Conservation (phyloP, 495 filamentous ascomycete genomes). For the Cercophora newfieldiana region DNA sequence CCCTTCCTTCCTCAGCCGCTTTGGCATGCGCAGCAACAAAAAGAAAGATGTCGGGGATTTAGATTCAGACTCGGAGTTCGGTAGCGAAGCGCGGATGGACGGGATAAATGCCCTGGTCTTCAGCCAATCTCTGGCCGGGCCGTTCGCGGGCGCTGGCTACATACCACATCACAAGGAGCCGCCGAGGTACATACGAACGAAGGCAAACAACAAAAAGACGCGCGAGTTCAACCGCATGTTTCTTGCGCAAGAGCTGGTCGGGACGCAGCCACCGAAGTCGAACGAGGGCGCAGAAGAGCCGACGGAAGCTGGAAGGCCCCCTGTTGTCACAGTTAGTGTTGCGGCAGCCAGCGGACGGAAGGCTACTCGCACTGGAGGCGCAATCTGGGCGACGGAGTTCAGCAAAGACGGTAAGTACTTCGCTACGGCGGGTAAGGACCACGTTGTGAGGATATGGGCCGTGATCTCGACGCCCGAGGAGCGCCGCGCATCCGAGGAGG, state of each 20-base stretch:
- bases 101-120: constrained; percentile 82
- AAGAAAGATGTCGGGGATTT: constrained; percentile 58
- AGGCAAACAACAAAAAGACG: constrained; percentile 76
- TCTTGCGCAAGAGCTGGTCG: constrained; percentile 81
- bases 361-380: constrained; percentile 46
- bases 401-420: constrained; percentile 92
- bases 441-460: constrained; percentile 83
- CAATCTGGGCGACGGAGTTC: constrained; percentile 90
- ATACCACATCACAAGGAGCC: constrained; percentile 87
- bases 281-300: constrained; percentile 7
- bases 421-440: constrained; percentile 85
- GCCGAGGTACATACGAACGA: constrained; percentile 85
- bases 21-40: constrained; percentile 74
- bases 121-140: constrained; percentile 53
- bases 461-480: constrained; percentile 84
- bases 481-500: constrained; percentile 65
- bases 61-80: constrained; percentile 70
- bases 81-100: constrained; percentile 67
- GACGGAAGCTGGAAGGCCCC: constrained; percentile 27
- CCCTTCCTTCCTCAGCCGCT: constrained; percentile 84
- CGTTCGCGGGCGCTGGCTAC: constrained; percentile 72
- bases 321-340: constrained; percentile 39
- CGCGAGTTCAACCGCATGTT: constrained; percentile 86
- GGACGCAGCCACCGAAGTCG: constrained; percentile 35
- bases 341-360: constrained; percentile 40